A percentile compares a stretch with the other conserved stretches of the same genome.
Conservation (phyloP, 129 eudicot species). For the Dittrichia graveolens region DNA sequence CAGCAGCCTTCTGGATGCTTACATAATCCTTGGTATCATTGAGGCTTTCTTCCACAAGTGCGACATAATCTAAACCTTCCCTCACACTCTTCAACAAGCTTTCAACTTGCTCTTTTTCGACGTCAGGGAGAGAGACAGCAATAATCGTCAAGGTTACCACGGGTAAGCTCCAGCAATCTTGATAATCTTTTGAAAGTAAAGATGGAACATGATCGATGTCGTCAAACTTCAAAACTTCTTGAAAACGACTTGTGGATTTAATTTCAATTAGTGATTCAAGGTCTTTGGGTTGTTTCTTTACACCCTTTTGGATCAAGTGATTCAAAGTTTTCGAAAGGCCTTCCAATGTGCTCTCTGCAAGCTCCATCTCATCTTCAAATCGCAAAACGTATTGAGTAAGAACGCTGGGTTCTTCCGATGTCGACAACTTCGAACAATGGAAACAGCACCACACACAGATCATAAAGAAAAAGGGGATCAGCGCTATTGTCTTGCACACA, state of each 20-base stretch:
- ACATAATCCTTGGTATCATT: neutral
- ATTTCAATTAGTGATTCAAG: neutral
- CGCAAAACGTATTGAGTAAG: neutral
- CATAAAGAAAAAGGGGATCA: neutral
- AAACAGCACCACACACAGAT: neutral
- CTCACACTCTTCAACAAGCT: conserved; percentile 8
- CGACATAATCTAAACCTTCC: conserved; percentile 14
- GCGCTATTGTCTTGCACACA: neutral
- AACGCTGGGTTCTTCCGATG: neutral
- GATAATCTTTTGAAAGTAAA: neutral
- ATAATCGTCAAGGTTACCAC: conserved; percentile 17
- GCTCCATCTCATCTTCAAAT: neutral
- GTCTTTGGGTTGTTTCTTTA: neutral
- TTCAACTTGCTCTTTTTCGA: neutral
- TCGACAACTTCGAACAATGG: neutral
- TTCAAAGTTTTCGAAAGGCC: neutral
- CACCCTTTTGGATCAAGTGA: conserved; percentile 1
- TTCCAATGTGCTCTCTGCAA: conserved; percentile 11
- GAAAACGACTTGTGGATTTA: neutral
- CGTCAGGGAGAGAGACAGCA: neutral
- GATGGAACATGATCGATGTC: neutral
- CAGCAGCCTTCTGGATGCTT: conserved; percentile 13
- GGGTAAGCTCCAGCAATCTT: conserved; percentile 1
- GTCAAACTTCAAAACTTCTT: conserved; percentile 20
- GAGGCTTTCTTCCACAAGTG: conserved; percentile 18